Base-by-base conservation (phyloP, 2,329 filamentous ascomycete species). In the Aspergillus calidoustus region DNA sequence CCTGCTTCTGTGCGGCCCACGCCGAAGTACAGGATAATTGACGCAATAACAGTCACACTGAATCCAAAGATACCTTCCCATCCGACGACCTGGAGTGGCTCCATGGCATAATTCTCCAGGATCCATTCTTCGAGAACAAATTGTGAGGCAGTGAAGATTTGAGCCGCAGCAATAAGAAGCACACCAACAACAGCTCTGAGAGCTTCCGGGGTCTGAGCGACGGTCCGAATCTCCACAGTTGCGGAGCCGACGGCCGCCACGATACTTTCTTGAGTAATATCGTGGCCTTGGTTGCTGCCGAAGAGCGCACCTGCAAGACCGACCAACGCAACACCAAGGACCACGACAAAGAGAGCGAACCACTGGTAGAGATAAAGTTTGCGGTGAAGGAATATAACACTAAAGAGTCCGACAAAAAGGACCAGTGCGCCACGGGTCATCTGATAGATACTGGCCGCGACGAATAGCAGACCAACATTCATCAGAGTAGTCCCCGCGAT, bases 61-160 rank as follows among this genome's bases (percentile, higher is more conserved):
- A 98, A 93, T 0, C 95, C 95, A 74, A 98, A 99, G 3, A 96
- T 69, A 22, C 95, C 95, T 78, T 99, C 95, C 93, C 93, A 99
- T 34, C 93, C 94, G 31, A 99, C 95, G 22, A 97, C 92, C 71
- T 89, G 89, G 66, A 99, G 87, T 1, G 95, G 94, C 70, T 95
- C 91, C 77, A 91, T 84, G n/a, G 85, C 85, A 70, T 91, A 91
- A 67, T 87, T 84, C 76, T 91, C 88, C 73, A 99, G 85, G 67
- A 99, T 92, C 82, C 89, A 95, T 80, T 99, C 95, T 77, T 99
- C 95, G 3, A 96, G 81, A 25, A 98, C 95, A 71, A 98, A 99
- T 77, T 99, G 95, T 1, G 92, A 92, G 0, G 95, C 95, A 0
- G 95, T 98, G 76, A 99, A 98, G 73, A 99, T 91, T 79, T 99